Evolutionary conservation across 2,329 filamentous ascomycete species (phyloP), one percentile per base, ranked within the genome.

Genomic region (Ceratocystis variospora): DNA sequence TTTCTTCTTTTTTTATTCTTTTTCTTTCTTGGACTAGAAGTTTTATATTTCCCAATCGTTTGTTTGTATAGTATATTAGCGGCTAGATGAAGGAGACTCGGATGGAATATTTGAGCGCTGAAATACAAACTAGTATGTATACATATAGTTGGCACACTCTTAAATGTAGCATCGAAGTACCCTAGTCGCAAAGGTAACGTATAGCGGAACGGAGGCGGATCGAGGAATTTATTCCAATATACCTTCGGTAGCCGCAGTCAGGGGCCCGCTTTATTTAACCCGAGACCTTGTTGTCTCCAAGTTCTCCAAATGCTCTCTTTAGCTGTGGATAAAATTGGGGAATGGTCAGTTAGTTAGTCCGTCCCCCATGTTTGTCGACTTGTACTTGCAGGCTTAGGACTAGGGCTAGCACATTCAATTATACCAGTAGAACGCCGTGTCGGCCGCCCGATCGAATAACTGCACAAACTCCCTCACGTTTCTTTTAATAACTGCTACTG

Each of bases 21-120:
- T 19, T 33, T 28, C 53, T 28, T 31, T 31, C 25, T 37, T 59
- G 55, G 55, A 59, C 15, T 77, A 77, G 66, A 78, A 70, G 66
- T 62, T 46, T 28, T 44, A 25, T 37, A 37, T 59, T 59, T 59
- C 22, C 31, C 15, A 37, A 28, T 37, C 3, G 25, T 59, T 59
- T 59, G 17, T 59, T 8, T 37, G 31, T 37, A 37, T 19, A 59
- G 25, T 59, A n/a, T 37, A 59, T 15, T 28, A 25, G 48, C 19
- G 48, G 48, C 48, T 53, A 25, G 48, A 25, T 17, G 8, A 53
- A 4, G 22, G 8, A 53, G 22, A 53, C 48, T 10, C 10, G 10
- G 46, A 25, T 15, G 17, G 55, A 59, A 10, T n/a, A 31, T 33
- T 37, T 33, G 25, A 59, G 55, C 55, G 31, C 55, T 59, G 17